A percentile compares a stretch with the other conserved stretches of the same genome.
Evolutionary conservation across 345 rosid genomes (phyloP).

Genomic region (Viola odorata): DNA sequence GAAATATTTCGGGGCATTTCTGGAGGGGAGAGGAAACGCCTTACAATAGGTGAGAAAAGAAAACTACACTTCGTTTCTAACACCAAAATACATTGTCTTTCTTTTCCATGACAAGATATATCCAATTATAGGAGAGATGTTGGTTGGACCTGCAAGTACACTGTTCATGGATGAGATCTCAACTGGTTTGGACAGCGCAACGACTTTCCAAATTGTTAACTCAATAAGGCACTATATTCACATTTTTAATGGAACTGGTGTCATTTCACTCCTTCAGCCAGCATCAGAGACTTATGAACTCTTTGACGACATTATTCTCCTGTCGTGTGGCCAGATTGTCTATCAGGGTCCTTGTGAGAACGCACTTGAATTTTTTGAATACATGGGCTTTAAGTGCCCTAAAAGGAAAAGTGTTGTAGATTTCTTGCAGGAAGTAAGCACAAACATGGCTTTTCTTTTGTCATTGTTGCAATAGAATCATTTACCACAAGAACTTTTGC

Average conservation of each 20-base stretch:
- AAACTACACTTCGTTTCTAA: neutral
- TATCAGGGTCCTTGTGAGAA: slow-evolving; percentile 43
- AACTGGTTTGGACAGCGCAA: slow-evolving; percentile 57
- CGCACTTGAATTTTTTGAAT: slow-evolving; percentile 41
- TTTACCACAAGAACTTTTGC: neutral
- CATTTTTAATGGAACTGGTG: slow-evolving; percentile 34
- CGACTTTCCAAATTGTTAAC: slow-evolving; percentile 50
- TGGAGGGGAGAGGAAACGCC: slow-evolving; percentile 79
- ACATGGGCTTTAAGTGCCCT: slow-evolving; percentile 53
- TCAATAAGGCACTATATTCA: slow-evolving; percentile 44
- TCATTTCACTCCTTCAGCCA: slow-evolving; percentile 62
- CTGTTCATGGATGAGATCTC: slow-evolving; percentile 60
- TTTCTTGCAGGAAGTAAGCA: slow-evolving; percentile 44
- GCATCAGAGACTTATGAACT: slow-evolving; percentile 57
- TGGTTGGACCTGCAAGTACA: slow-evolving; percentile 47
- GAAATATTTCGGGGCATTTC: slow-evolving; percentile 71
- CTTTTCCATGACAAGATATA: neutral
- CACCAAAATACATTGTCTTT: neutral
- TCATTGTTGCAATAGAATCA: neutral
- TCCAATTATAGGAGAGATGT: slow-evolving; percentile 39
- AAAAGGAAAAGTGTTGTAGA: slow-evolving; percentile 50
- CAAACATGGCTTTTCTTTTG: neutral
- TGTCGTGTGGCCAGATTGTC: slow-evolving; percentile 48
- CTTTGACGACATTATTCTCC: slow-evolving; percentile 49
- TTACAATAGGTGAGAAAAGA: slow-evolving; percentile 47